A percentile compares a stretch with the other conserved stretches of the same genome.
Conservation (phyloP, 768 basidiomycete genomes). For the Pleurotus ostreatus region DNA sequence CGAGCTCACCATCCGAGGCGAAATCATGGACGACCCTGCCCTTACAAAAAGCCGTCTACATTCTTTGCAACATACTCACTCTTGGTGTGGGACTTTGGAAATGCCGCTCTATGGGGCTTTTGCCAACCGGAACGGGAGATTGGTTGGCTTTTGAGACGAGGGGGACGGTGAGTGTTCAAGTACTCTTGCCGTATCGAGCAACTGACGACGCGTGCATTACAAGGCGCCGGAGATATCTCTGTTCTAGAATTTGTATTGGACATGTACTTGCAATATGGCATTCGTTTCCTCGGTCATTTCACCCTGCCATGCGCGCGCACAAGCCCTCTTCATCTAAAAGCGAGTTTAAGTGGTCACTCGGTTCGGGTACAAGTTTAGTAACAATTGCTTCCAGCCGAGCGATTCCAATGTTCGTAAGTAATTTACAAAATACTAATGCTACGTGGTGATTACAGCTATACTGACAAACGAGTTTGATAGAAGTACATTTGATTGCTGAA, state of each 20-base stretch:
- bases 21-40: conserved; percentile 52
- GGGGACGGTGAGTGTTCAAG: conserved; percentile 47
- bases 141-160: conserved; percentile 93
- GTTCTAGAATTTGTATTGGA: conserved; percentile 13
- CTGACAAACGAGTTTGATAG: no score
- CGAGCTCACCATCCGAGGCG: conserved; percentile 40
- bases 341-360: no score
- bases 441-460: no score
- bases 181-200: not conserved
- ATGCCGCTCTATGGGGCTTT: conserved; percentile 86
- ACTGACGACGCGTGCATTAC: not conserved
- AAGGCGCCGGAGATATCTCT: conserved; percentile 45
- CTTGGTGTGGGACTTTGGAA: conserved; percentile 89
- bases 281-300: not conserved
- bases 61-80: conserved; percentile 73
- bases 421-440: no score
- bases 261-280: not conserved
- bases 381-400: no score
- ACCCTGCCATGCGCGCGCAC: no score
- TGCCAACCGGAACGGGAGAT: conserved; percentile 89
- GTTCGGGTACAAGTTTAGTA: no score
- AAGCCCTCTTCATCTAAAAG: no score
- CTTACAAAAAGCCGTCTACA: conserved; percentile 67
- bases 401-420: no score
- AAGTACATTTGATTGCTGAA: no score